Base-by-base conservation (phyloP, 2,329 filamentous ascomycete species). In the Ascochyta rabiei region DNA sequence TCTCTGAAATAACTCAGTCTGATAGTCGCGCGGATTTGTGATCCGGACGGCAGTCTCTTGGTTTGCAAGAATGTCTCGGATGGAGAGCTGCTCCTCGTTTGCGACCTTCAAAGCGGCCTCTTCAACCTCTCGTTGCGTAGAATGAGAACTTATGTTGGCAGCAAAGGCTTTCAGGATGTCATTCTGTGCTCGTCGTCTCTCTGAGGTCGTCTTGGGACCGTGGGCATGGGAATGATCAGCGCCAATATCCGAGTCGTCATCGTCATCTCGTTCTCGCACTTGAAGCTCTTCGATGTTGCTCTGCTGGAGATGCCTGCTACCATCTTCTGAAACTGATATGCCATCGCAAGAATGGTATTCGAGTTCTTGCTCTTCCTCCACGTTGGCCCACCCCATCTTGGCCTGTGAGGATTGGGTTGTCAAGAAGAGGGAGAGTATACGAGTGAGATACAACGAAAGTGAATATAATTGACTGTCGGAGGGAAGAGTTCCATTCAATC, bases 1-100 rank as follows among this genome's bases (percentile, higher is more conserved):
- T 60, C 85, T 85, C 72, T 97, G 91, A 67, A 95, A 98, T 0
- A 99, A 82, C 70, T 98, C 93, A 12, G 90, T 79, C 72, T 99
- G 95, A 68, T 98, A 99, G 67, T 96, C 91, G 43, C 93, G 84
- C 0, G 93, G 91, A 48, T 86, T 89, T 10, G 86, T 83, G 55
- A 95, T 92, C 48, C 91, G 90, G 31, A 75, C 67, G 2, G 75
- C 75, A 6, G 77, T 76, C 41, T 82, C 80, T 59, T 84, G 79
- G 53, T 81, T 81, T 7, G 79, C 78, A 47, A 86, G 74, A 4
- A 86, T 74, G 40, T 79, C 76, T n/a, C 77, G 76, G 35, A 83
- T 82, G 1, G 82, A 85, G 18, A 84, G 75, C 16, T 71, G 67
- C 42, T 83, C 79, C 48, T 83, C 77, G 19, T 79, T 76, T 24